Evolutionary conservation across 108 stramenopile species (phyloP).

Genomic region (Heterococcus sp.): DNA sequence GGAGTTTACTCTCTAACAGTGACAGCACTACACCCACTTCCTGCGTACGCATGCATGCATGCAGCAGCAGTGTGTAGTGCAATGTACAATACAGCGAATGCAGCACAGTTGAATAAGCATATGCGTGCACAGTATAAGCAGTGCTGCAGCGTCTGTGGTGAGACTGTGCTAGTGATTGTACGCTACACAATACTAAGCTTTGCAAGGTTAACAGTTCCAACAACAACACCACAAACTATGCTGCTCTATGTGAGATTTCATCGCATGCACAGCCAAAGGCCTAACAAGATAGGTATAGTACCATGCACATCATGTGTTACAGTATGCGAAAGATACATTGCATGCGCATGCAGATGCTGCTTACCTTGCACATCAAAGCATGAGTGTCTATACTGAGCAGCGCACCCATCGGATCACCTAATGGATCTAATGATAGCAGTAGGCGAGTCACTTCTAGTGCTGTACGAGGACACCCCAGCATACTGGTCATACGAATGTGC

Average conservation of each 20-base stretch:
- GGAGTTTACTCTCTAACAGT: not conserved
- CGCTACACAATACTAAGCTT: too few relatives aligned
- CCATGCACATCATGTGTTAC: not conserved
- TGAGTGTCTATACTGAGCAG: slow-evolving; percentile 30
- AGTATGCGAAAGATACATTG: not conserved
- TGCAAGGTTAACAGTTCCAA: too few relatives aligned
- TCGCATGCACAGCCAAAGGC: too few relatives aligned
- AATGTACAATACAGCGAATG: not conserved
- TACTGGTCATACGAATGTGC: slow-evolving; percentile 23
- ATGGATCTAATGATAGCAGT: slow-evolving; percentile 37
- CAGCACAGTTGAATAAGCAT: not conserved
- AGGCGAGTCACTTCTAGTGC: slow-evolving; percentile 33
- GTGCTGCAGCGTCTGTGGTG: not conserved
- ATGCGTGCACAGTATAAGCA: not conserved
- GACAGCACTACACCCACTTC: not conserved
- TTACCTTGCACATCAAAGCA: slow-evolving; percentile 5
- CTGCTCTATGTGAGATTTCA: too few relatives aligned
- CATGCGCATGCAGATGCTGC: not conserved
- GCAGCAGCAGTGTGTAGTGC: not conserved
- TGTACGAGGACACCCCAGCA: slow-evolving; percentile 34
- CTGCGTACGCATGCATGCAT: not conserved
- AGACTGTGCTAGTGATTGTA: not conserved
- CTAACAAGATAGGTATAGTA: too few relatives aligned
- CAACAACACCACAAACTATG: too few relatives aligned
- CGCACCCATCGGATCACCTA: slow-evolving; percentile 43